Percentiles rank a stretch among this genome's conserved stretches.
These are phyloP conservation scores for Penicillium sp. DNA, from an alignment of 2,329 filamentous ascomycete species.

Conservation along the genomic window DNA sequence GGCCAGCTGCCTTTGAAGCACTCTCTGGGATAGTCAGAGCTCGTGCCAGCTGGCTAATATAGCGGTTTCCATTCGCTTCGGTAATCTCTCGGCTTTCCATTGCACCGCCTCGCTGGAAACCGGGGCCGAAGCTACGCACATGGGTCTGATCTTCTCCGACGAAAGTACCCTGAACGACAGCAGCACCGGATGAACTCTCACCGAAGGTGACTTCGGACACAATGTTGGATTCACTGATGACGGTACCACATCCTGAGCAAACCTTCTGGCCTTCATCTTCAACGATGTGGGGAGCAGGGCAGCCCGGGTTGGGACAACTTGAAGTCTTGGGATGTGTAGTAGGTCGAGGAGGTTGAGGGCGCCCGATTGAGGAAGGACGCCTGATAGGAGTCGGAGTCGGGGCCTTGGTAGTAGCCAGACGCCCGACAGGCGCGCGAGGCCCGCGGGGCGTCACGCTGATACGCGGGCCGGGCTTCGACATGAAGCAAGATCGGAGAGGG, in stretches of 20 bases:
- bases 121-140: conserved; percentile 56
- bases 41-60: conserved; percentile 41
- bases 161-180: conserved; percentile 84
- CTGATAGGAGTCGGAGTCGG: conserved; percentile 36
- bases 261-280: conserved; percentile 50
- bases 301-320: conserved; percentile 45
- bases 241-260: conserved; percentile 78
- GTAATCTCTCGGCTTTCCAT: conserved; percentile 49
- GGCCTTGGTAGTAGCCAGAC: conserved; percentile 40
- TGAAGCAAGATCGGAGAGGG: conserved; percentile 8
- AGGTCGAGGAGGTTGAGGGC: conserved; percentile 29
- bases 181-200: conserved; percentile 77
- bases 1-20: conserved; percentile 61
- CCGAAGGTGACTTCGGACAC: conserved; percentile 89
- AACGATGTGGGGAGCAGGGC: conserved; percentile 44
- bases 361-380: conserved; percentile 34
- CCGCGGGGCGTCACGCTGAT: conserved; percentile 28
- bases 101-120: conserved; percentile 46
- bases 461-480: conserved; percentile 36
- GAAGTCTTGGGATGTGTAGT: conserved; percentile 38
- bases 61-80: conserved; percentile 43
- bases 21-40: conserved; percentile 51
- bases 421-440: conserved; percentile 31
- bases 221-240: conserved; percentile 81
- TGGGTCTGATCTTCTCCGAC: conserved; percentile 81